Base-by-base conservation (phyloP, 495 filamentous ascomycete genomes). In the Echria macrotheca region DNA sequence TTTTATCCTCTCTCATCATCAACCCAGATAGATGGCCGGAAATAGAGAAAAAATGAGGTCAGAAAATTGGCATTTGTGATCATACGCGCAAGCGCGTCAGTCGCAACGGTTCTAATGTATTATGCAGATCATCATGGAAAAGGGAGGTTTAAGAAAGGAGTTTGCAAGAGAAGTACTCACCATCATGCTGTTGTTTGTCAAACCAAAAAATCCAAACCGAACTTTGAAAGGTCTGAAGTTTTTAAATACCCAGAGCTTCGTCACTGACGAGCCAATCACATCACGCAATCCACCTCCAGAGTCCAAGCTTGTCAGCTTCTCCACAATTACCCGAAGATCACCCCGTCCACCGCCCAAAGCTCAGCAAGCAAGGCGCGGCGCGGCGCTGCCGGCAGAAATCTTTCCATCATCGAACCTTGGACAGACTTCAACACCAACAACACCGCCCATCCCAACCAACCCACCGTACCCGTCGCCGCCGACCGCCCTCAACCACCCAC, bases 91-190 rank as follows among this genome's bases (percentile, higher is more conserved):
- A 65, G 62, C 73, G 77, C 77, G 80, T 93, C 87, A 91, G 82
- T 86, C 86, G 90, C 91, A 95, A 89, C 89, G 90, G 89, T 96
- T 95, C 90, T 77, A 69, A 69, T 61, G 67, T 72, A 61, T 64
- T 63, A 56, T 61, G 63, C 60, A 66, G 57, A 64, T 70, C 74
- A 75, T 69, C 47, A 63, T 47, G 38, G 49, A 49, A 9, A 10
- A 19, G 26, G 26, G n/a, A n/a, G n/a, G 18, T 38, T 5, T 32
- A 21, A 25, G 25, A 8, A 45, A 36, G 14, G 9, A 23, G 15
- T 24, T 21, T 2, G 21, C n/a, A 23, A 32, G n/a, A n/a, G n/a
- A n/a, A 9, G 24, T 36, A 64, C 60, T 59, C 45, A 64, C 60
- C 52, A 50, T 61, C 54, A 51, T 47, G 33, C 28, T 45, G 52